These are phyloP conservation scores for Aspergillus wentii DNA, from an alignment of 495 filamentous ascomycete species.

Conservation along the genomic window DNA sequence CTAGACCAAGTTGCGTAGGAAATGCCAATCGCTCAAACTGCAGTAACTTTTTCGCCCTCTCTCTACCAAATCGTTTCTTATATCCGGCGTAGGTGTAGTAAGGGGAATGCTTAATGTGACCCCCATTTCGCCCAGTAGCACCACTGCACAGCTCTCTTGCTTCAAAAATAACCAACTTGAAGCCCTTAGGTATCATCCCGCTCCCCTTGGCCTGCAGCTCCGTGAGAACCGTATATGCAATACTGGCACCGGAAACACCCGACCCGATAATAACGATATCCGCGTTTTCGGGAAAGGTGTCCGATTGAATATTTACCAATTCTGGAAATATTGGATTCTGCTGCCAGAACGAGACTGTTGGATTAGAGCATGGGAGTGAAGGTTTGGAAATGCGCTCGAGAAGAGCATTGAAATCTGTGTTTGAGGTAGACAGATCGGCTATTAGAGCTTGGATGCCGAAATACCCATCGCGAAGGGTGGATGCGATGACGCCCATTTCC, in stretches of 20 bases:
- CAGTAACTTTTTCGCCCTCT: conserved; percentile 13
- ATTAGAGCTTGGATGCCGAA: too few species aligned
- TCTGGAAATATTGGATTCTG: conserved; percentile 39
- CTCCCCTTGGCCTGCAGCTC: conserved; percentile 1
- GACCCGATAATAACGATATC: conserved; percentile 63
- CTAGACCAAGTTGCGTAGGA: conserved; percentile 5
- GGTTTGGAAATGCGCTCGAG: conserved; percentile 8
- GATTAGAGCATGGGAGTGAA: conserved; percentile 44
- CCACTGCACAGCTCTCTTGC: conserved; percentile 74
- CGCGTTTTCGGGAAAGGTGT: conserved; percentile 34
- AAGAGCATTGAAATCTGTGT: too few species aligned
- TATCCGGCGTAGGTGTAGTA: conserved; percentile 24
- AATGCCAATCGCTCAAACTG: conserved; percentile 5
- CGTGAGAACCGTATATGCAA: conserved; percentile 53
- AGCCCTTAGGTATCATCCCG: too few species aligned
- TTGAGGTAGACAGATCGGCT: too few species aligned
- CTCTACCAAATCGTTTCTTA: conserved; percentile 16
- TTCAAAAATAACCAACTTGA: conserved; percentile 67
- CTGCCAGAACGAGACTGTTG: conserved; percentile 65
- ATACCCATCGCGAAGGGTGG: too few species aligned
- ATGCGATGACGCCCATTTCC: too few species aligned
- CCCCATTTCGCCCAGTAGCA: conserved; percentile 58
- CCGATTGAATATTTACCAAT: conserved; percentile 43
- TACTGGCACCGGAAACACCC: conserved; percentile 58
- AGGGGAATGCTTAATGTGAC: conserved; percentile 34